Base-by-base conservation (phyloP, 352 stramenopile species). In the Globisporangium echinulatum region DNA sequence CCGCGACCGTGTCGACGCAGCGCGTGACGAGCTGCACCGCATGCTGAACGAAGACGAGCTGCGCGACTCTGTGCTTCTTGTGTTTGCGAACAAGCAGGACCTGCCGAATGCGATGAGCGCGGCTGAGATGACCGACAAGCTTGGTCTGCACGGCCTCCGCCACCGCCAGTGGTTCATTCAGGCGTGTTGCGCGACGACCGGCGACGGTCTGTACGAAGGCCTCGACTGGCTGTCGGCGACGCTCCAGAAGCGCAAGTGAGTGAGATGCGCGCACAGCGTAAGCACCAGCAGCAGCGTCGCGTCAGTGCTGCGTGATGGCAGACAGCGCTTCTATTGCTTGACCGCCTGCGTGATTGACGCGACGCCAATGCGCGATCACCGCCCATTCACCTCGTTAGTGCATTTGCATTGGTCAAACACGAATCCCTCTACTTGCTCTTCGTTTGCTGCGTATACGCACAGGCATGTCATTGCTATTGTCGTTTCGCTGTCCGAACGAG, bases 21-120 rank as follows among this genome's bases (percentile, higher is more conserved):
- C 97, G 49, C 88, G 95, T 53, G 96, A 99, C 59, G 97, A 99
- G 79, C 82, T 99, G 54, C 91, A 99, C 79, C 90, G 93, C 69
- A 98, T 99, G 92, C 72, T 99, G 62, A 98, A 98, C 68, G 96
- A 99, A 68, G 96, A 99, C 63, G 94, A 99, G 76, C 89, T 99
- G 38, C 91, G 92, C 54, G 95, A 99, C 64, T 97, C 97, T 47
- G 90, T 98, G 49, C 64, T 99, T 46, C 69, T 99, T 57, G 96
- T 99, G 59, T 99, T 99, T 70, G 96, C 96, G 52, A 99, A 99
- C 85, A 99, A 99, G 82, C 97, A 99, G 78, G 97, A 99, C 93
- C 77, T 99, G 68, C 97, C 97, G 37, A 98, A 99, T 74, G 96
- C 96, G 56, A 98, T 98, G 93, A 93, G 84, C 63, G 96, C 96